phyloP scores from a whole-genome alignment of 1,284 basidiomycete species.

The Rhodotorula sp. region DNA sequence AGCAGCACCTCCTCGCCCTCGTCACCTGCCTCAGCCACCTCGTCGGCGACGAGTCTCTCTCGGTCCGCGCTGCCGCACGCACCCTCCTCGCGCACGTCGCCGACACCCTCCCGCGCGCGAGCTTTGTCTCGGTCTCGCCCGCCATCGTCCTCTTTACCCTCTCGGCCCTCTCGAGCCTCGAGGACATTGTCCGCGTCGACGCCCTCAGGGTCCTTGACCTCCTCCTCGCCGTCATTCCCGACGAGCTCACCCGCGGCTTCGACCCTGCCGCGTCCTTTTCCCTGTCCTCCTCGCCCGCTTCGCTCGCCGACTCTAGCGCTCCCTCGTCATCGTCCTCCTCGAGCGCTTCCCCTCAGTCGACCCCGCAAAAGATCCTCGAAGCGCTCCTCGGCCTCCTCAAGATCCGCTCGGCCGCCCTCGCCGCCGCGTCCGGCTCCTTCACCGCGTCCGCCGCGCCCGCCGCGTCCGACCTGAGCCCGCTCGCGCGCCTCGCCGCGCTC shows the following conservation, averaged over 20 bases:
- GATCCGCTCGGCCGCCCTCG: background rate
- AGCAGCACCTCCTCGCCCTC: conserved; percentile 29
- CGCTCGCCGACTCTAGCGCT: background rate
- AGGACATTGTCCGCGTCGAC: conserved; percentile 88
- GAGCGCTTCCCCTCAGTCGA: background rate
- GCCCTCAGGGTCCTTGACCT: conserved; percentile 79
- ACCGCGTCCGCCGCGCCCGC: background rate
- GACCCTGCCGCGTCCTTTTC: conserved; percentile 2
- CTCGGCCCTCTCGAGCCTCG: conserved; percentile 91
- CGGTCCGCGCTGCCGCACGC: conserved; percentile 6
- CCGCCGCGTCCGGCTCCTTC: background rate
- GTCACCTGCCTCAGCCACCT: conserved; percentile 28
- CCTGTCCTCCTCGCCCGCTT: background rate
- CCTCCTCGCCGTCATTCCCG: conserved; percentile 67
- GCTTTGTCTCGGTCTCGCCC: conserved; percentile 29
- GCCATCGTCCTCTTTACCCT: conserved; percentile 76
- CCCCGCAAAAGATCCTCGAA: background rate
- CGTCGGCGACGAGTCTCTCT: conserved; percentile 21
- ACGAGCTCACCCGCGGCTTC: conserved; percentile 70
- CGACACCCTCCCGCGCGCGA: conserved; percentile 27
- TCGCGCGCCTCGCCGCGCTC: conserved; percentile 44
- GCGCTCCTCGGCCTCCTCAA: conserved; percentile 13
- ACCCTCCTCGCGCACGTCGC: conserved; percentile 11
- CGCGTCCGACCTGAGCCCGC: conserved; percentile 11
- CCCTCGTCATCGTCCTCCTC: background rate